phyloP scores from a whole-genome alignment of 2,329 filamentous ascomycete species.

The Diaporthe amygdali region DNA sequence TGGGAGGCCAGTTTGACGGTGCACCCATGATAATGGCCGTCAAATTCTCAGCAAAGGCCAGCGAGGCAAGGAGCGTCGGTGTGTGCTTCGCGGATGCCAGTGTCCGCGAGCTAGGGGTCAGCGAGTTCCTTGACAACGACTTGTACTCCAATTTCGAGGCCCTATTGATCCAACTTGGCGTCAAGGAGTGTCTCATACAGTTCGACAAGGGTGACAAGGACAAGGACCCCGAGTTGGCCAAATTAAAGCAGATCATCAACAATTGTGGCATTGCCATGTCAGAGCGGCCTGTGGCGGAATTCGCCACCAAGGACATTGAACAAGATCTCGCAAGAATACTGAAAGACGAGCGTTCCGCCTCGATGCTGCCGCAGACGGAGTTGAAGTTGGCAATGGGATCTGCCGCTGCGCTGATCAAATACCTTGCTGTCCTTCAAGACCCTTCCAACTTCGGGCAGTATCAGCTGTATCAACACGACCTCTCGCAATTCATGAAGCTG shows the following conservation, averaged over 20 bases:
- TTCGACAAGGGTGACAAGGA: constrained; percentile 79
- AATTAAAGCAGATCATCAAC: constrained; percentile 87
- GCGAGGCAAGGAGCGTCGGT: constrained; percentile 84
- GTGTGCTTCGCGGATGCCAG: constrained; percentile 98
- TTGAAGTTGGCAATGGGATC: constrained; percentile 96
- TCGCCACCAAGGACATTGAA: constrained; percentile 90
- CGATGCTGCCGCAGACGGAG: constrained; percentile 85
- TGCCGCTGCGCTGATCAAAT: constrained; percentile 91
- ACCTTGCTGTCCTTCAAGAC: constrained; percentile 88
- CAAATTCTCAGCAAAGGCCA: constrained; percentile 87
- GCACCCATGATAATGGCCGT: constrained; percentile 95
- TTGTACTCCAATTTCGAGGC: constrained; percentile 98
- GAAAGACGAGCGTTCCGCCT: constrained; percentile 81
- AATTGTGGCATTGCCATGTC: constrained; percentile 91
- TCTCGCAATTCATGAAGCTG: constrained; percentile 97
- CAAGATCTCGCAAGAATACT: constrained; percentile 89
- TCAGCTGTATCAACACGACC: constrained; percentile 94
- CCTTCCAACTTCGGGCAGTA: constrained; percentile 96
- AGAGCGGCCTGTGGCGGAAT: constrained; percentile 78
- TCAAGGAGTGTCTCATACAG: constrained; percentile 91
- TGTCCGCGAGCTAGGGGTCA: constrained; percentile 92
- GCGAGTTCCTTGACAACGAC: constrained; percentile 98
- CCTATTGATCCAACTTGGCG: constrained; percentile 91
- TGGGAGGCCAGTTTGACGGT: constrained; percentile 83
- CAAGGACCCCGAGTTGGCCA: constrained; percentile 86